These are phyloP conservation scores for Calonectria ilicicola DNA, from an alignment of 2,329 filamentous ascomycete genomes.

Conservation along the genomic window DNA sequence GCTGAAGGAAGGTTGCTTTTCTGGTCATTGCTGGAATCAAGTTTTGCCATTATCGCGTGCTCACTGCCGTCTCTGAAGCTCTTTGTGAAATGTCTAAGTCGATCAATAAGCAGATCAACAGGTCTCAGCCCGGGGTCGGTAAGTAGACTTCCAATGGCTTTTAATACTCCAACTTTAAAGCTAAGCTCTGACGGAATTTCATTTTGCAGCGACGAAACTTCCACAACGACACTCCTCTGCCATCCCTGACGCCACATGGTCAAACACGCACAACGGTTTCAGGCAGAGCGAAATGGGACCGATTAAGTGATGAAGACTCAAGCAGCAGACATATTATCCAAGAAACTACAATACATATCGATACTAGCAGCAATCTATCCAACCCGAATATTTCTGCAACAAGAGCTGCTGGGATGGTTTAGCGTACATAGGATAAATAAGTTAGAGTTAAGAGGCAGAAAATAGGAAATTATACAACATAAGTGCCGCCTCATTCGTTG, in stretches of 20 bases:
- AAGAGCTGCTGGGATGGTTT: neutral
- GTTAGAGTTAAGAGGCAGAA: no score
- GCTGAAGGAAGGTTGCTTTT: slow-evolving; percentile 25
- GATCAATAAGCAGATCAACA: slow-evolving; percentile 18
- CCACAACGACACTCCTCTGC: neutral
- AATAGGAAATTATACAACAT: no score
- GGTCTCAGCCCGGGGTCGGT: slow-evolving; percentile 14
- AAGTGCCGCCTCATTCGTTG: neutral
- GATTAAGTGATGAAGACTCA: slow-evolving; percentile 23
- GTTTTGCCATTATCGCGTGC: slow-evolving; percentile 28
- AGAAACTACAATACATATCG: slow-evolving; percentile 13
- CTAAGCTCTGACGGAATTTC: neutral
- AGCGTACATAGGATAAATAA: neutral
- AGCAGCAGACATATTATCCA: slow-evolving; percentile 18
- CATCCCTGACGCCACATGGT: neutral
- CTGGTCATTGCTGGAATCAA: slow-evolving; percentile 27
- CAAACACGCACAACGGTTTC: slow-evolving; percentile 19
- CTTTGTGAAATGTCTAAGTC: slow-evolving; percentile 15
- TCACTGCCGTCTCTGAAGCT: slow-evolving; percentile 27
- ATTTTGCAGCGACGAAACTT: neutral
- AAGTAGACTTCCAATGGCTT: accelerated
- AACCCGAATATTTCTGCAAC: neutral
- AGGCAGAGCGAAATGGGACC: slow-evolving; percentile 19
- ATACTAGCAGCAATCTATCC: neutral
- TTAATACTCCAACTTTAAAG: no score